phyloP scores from a whole-genome alignment of 1,284 basidiomycete genomes.

The Boletus sp. region DNA sequence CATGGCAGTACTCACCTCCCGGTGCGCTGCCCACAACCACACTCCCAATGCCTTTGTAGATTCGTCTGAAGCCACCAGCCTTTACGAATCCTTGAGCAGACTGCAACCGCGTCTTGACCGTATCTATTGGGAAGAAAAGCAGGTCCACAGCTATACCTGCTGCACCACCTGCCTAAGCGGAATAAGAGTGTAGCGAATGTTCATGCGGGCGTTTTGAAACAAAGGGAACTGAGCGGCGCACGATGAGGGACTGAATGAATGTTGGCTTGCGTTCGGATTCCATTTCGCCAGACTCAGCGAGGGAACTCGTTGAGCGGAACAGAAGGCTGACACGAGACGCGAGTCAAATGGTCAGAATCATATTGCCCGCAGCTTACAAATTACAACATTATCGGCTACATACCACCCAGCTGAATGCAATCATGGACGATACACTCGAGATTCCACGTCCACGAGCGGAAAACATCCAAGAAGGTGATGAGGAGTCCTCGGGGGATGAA shows the following conservation, averaged over 20 bases:
- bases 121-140: slow-evolving; percentile 95
- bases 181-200: slow-evolving; percentile 12
- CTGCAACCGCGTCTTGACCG: slow-evolving; percentile 93
- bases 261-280: slow-evolving; percentile 31
- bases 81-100: slow-evolving; percentile 81
- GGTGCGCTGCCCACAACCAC: slow-evolving; percentile 95
- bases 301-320: too few species aligned
- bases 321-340: too few species aligned
- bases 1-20: slow-evolving; percentile 60
- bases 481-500: slow-evolving; percentile 48
- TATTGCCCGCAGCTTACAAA: too few species aligned
- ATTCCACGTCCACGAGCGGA: slow-evolving; percentile 33
- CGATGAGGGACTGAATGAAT: slow-evolving; percentile 36
- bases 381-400: too few species aligned
- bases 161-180: slow-evolving; percentile 71
- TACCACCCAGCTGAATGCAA: too few species aligned
- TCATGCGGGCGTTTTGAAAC: slow-evolving; percentile 5
- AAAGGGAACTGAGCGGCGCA: slow-evolving; percentile 23
- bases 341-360: too few species aligned
- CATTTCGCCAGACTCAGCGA: slow-evolving; percentile 19
- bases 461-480: slow-evolving; percentile 24
- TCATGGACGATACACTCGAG: slow-evolving; percentile 51
- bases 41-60: slow-evolving; percentile 94
- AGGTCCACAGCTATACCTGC: slow-evolving; percentile 92
- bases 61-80: slow-evolving; percentile 87